These are phyloP conservation scores for Acer saccharum DNA, from an alignment of 345 rosid genomes.

Conservation along the genomic window DNA sequence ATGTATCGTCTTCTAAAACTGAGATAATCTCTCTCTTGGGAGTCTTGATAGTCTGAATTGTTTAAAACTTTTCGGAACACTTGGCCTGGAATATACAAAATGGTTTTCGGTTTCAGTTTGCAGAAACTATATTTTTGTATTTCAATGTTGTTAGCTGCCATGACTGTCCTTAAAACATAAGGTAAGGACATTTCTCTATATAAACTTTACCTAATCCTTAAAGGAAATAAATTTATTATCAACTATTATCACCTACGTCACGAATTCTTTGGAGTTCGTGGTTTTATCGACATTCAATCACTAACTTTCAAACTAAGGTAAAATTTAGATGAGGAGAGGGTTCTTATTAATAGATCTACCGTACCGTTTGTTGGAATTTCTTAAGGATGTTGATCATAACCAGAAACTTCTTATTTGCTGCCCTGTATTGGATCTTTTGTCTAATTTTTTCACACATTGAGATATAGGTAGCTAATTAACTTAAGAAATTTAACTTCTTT, in stretches of 20 bases:
- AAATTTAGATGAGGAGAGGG: not conserved
- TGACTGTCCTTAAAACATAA: too few species aligned
- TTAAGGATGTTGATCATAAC: too few species aligned
- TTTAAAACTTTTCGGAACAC: not conserved
- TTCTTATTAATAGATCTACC: not conserved
- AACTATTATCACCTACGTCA: too few species aligned
- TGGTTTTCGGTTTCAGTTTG: not conserved
- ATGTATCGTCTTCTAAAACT: not conserved
- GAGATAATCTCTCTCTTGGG: not conserved
- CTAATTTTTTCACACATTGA: too few species aligned
- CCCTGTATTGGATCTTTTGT: too few species aligned
- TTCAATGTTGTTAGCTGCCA: not conserved
- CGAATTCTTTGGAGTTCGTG: not conserved
- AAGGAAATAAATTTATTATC: too few species aligned
- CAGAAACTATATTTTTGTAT: not conserved
- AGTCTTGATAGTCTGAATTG: conserved; percentile 1
- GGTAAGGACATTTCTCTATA: too few species aligned
- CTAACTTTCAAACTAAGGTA: not conserved
- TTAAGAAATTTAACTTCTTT: too few species aligned
- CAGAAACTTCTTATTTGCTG: too few species aligned
- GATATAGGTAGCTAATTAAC: too few species aligned
- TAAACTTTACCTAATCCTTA: too few species aligned
- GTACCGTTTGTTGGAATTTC: too few species aligned
- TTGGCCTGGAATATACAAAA: not conserved
- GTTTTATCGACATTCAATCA: not conserved